phyloP scores from a whole-genome alignment of 805 yeast species.

The Kodamaea lidongshanica region DNA sequence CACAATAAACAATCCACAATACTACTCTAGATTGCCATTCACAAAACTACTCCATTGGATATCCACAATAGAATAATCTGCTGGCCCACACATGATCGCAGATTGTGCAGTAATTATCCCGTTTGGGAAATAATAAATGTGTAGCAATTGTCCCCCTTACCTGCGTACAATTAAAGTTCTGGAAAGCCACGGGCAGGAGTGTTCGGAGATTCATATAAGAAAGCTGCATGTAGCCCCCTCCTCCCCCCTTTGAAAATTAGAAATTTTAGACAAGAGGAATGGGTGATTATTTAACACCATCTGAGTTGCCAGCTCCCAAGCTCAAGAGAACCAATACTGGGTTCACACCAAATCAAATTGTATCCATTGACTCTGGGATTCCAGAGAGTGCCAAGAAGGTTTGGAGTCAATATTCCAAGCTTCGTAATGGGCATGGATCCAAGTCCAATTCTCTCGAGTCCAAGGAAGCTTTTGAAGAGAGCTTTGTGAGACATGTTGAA shows the following conservation, averaged over 20 bases:
- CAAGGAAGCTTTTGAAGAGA: constrained; percentile 55
- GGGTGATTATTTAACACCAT: constrained; percentile 35
- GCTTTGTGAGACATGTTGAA: constrained; percentile 81
- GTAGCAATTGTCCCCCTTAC: too few relatives aligned
- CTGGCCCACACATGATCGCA: too few relatives aligned
- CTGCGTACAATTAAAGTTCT: too few relatives aligned
- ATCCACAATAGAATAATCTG: too few relatives aligned
- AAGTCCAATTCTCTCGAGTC: constrained; percentile 34
- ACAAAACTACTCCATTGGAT: too few relatives aligned
- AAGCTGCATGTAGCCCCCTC: not conserved
- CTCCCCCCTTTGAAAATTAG: constrained; percentile 1
- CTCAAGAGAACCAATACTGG: constrained; percentile 82
- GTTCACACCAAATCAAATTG: constrained; percentile 83
- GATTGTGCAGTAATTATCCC: too few relatives aligned
- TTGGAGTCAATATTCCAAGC: constrained; percentile 68
- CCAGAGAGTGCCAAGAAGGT: constrained; percentile 70
- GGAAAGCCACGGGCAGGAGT: too few relatives aligned
- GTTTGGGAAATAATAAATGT: too few relatives aligned
- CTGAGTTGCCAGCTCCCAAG: constrained; percentile 33
- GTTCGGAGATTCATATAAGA: too few relatives aligned
- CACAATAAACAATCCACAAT: too few relatives aligned
- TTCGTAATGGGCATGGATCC: constrained; percentile 19
- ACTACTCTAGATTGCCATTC: too few relatives aligned
- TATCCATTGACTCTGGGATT: constrained; percentile 72
- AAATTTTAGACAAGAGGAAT: constrained; percentile 10